A percentile compares a stretch with the other conserved stretches of the same genome.
Conservation (phyloP, 148 eudicot genomes). For the Vaccinium vitisidaea region DNA sequence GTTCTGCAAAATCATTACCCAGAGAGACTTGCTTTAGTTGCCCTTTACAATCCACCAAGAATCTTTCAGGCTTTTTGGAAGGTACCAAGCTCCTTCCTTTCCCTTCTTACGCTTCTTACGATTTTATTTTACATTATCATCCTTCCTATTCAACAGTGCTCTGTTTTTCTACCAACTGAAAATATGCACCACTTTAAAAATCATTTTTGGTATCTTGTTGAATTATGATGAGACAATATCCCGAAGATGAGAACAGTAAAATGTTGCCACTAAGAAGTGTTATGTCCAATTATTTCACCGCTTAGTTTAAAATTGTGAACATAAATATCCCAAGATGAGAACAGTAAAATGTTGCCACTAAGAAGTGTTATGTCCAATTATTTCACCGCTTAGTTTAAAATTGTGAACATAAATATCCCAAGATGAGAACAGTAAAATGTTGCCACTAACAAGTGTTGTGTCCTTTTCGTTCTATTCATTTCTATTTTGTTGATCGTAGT, state of each 20-base stretch:
- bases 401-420: too few species aligned
- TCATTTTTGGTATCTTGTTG: neutral
- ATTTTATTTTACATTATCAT: neutral
- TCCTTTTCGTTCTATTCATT: neutral
- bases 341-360: neutral
- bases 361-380: neutral
- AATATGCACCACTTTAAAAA: too few species aligned
- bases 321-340: neutral
- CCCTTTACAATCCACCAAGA: constrained; percentile 79
- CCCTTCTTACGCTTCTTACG: neutral
- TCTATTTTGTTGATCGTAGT: neutral
- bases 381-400: too few species aligned
- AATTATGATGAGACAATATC: neutral
- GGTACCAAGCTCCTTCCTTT: constrained; percentile 30
- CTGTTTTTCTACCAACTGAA: neutral
- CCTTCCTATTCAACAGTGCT: neutral
- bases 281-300: neutral
- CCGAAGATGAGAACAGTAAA: neutral
- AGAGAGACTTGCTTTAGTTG: constrained; percentile 77
- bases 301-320: too few species aligned
- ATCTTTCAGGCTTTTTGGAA: constrained; percentile 78
- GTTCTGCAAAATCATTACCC: constrained; percentile 91
- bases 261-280: neutral
- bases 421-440: neutral
- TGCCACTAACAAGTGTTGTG: neutral